These are phyloP conservation scores for Aspergillus homomorphus DNA, from an alignment of 495 filamentous ascomycete species.

Conservation along the genomic window DNA sequence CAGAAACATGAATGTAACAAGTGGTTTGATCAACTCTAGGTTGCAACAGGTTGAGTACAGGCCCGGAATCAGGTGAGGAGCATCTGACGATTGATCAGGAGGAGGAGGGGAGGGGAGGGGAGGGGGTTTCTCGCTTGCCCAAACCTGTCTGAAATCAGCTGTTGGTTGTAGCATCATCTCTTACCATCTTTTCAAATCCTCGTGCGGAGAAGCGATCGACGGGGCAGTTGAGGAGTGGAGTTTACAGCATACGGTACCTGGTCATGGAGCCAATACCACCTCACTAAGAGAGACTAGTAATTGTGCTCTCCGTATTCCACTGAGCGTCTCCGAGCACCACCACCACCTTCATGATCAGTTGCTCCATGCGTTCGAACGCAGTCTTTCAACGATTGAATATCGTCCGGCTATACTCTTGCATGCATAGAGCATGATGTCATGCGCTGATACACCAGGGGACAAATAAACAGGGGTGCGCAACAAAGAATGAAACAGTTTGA, in stretches of 20 bases:
- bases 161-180: background rate
- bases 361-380: no score
- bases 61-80: no score
- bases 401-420: background rate
- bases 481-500: background rate
- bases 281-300: background rate
- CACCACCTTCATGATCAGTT: background rate
- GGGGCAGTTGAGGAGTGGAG: slow-evolving; percentile 16
- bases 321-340: background rate
- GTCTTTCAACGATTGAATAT: no score
- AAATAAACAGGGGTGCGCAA: background rate
- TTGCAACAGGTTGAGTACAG: background rate
- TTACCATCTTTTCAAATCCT: background rate
- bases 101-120: background rate
- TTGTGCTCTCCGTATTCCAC: background rate
- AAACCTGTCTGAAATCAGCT: background rate
- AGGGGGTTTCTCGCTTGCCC: background rate
- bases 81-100: background rate
- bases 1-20: background rate
- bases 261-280: background rate
- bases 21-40: background rate
- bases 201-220: slow-evolving; percentile 18
- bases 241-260: slow-evolving; percentile 14
- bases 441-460: background rate
- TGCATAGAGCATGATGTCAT: background rate